Evolutionary conservation across 257 asterid species (phyloP).

Genomic region (Primulina huaijiensis): DNA sequence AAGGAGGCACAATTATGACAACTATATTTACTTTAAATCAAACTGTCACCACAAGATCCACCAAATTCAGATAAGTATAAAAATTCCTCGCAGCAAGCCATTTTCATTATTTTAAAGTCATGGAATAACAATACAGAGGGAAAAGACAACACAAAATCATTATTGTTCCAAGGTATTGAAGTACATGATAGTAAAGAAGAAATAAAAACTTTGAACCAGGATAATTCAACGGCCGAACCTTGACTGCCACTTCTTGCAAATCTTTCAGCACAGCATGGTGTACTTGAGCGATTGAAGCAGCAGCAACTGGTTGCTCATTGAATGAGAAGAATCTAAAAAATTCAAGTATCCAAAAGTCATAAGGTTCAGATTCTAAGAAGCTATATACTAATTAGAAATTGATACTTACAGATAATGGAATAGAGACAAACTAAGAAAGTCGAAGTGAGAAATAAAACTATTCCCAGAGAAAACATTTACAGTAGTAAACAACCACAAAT

Average conservation of each 20-base stretch:
- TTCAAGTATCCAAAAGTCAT: conserved; percentile 28
- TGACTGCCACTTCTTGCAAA: conserved; percentile 80
- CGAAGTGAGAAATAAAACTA: not conserved
- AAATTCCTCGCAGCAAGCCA: not conserved
- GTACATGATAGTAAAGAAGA: conserved; percentile 20
- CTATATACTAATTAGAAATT: not conserved
- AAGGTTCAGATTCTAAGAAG: conserved; percentile 20
- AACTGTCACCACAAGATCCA: not conserved
- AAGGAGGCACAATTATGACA: too few relatives aligned
- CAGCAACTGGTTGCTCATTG: conserved; percentile 90
- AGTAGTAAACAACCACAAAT: not conserved
- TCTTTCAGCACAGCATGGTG: conserved; percentile 79
- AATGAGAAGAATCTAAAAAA: conserved; percentile 65
- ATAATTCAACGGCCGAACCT: conserved; percentile 47
- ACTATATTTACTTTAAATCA: too few relatives aligned
- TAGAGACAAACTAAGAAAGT: conserved; percentile 4
- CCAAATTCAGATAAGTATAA: too few relatives aligned
- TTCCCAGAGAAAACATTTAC: conserved; percentile 3
- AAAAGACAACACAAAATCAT: not conserved
- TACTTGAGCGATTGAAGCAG: conserved; percentile 99
- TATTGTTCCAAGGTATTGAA: conserved; percentile 8
- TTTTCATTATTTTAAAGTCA: conserved; percentile 3
- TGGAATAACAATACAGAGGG: not conserved
- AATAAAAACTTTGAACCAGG: conserved; percentile 17
- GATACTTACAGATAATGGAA: conserved; percentile 8